A percentile compares a stretch with the other conserved stretches of the same genome.
These are phyloP conservation scores for Parasitella parasitica DNA, from an alignment of 371 early-diverging fungal species.

Conservation along the genomic window DNA sequence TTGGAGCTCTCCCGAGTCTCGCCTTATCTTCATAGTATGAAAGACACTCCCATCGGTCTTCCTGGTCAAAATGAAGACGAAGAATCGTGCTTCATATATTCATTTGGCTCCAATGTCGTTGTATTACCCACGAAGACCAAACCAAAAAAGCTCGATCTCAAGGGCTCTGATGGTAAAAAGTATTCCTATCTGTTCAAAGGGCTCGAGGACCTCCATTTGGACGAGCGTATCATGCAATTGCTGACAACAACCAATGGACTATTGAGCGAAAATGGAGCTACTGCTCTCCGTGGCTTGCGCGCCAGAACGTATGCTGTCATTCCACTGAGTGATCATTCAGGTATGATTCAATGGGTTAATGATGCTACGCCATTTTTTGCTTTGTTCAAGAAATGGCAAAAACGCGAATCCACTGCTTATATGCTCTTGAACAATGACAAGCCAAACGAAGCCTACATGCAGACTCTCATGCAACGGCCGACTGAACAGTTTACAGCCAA, in stretches of 20 bases:
- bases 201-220: constrained; percentile 91
- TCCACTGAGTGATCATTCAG: constrained; percentile 90
- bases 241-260: constrained; percentile 72
- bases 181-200: constrained; percentile 88
- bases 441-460: constrained; percentile 26
- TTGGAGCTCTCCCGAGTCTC: constrained; percentile 62
- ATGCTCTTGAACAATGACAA: constrained; percentile 27
- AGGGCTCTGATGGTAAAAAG: constrained; percentile 72
- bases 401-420: constrained; percentile 49
- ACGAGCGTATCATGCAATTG: constrained; percentile 89
- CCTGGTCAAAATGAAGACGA: constrained; percentile 52
- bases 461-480: constrained; percentile 23
- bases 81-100: constrained; percentile 43
- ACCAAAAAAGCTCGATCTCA: constrained; percentile 84
- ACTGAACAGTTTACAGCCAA: constrained; percentile 48
- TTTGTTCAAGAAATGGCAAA: constrained; percentile 57
- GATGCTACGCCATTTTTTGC: constrained; percentile 74
- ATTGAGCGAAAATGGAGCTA: constrained; percentile 51
- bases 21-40: constrained; percentile 58
- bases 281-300: constrained; percentile 50
- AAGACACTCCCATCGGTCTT: constrained; percentile 60
- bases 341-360: constrained; percentile 98
- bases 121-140: constrained; percentile 85
- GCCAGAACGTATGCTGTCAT: constrained; percentile 92
- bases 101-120: constrained; percentile 60